These are phyloP conservation scores for Fusarium pseudocircinatum DNA, from an alignment of 2,329 filamentous ascomycete genomes.

Conservation along the genomic window DNA sequence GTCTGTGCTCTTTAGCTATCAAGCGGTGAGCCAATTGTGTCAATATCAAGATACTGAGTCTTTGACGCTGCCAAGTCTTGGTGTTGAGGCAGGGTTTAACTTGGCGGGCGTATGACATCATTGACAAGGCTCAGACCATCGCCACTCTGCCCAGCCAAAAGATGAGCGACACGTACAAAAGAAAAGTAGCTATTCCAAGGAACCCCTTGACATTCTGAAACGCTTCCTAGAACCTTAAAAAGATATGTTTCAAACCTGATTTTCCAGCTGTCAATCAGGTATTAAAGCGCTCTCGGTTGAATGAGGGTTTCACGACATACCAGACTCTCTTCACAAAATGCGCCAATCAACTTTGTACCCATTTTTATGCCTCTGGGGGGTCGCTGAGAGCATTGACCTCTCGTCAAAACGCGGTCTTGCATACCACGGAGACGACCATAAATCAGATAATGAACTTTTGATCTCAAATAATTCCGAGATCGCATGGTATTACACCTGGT, in stretches of 20 bases:
- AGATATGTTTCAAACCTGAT: conserved; percentile 23
- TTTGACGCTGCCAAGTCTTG: conserved; percentile 23
- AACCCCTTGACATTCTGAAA: conserved; percentile 26
- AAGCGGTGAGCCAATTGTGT: not conserved
- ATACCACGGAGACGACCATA: conserved; percentile 38
- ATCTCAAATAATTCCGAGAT: conserved; percentile 50
- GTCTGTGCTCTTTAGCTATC: not conserved
- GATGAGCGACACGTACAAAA: conserved; percentile 13
- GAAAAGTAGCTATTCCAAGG: conserved; percentile 11
- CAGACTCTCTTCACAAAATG: not conserved
- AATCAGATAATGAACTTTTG: conserved; percentile 49
- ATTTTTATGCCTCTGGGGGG: not conserved
- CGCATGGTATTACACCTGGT: conserved; percentile 57
- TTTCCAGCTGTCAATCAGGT: not conserved
- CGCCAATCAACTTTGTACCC: not conserved
- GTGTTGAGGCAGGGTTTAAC: conserved; percentile 12
- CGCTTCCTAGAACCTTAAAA: not conserved
- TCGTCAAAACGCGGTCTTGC: conserved; percentile 40
- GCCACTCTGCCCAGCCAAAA: conserved; percentile 22
- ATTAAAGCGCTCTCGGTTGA: not conserved
- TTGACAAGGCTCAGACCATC: not conserved
- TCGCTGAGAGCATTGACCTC: conserved; percentile 16
- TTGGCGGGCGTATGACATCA: conserved; percentile 28
- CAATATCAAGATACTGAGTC: not conserved
- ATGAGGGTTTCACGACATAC: not conserved